Conservation (phyloP, 2,329 filamentous ascomycete species). For the Didymella exigua region DNA sequence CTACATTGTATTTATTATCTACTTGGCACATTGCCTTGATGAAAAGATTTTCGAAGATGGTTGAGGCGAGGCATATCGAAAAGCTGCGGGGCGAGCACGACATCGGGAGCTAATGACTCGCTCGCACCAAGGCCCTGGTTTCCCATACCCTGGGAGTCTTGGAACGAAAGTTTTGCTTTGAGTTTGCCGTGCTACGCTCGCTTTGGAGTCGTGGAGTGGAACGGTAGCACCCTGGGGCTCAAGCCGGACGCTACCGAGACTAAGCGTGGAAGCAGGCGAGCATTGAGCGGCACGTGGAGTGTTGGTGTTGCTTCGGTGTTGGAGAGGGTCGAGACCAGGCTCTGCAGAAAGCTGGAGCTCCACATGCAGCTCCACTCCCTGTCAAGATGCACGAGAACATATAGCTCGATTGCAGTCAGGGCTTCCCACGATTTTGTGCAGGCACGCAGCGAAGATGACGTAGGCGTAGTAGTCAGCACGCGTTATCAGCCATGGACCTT, state of each 20-base stretch:
- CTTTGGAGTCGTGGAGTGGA: constrained; percentile 1
- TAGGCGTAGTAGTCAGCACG: constrained; percentile 3
- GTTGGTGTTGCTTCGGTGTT: not conserved
- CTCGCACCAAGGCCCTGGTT: constrained; percentile 2
- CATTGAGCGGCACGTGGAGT: not conserved
- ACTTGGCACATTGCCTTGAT: not conserved
- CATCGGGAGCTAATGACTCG: constrained; percentile 22
- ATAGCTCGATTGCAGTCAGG: not conserved
- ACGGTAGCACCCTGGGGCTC: constrained; percentile 8
- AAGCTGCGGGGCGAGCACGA: constrained; percentile 32
- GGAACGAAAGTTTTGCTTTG: constrained; percentile 4
- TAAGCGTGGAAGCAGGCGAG: constrained; percentile 3
- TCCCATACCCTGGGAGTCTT: constrained; percentile 1
- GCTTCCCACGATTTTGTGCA: not conserved
- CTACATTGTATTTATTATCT: constrained; percentile 14
- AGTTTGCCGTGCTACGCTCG: constrained; percentile 12
- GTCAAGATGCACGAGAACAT: not conserved
- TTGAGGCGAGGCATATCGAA: constrained; percentile 19
- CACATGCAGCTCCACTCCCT: not conserved
- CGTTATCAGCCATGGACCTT: not conserved
- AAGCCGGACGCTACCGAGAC: constrained; percentile 10
- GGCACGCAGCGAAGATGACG: constrained; percentile 4
- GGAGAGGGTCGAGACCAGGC: not conserved
- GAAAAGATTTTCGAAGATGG: constrained; percentile 23
- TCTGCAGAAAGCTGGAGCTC: constrained; percentile 6